phyloP scores from a whole-genome alignment of 192 early-diverging fungal genomes.

The Dissophora globulifera region DNA sequence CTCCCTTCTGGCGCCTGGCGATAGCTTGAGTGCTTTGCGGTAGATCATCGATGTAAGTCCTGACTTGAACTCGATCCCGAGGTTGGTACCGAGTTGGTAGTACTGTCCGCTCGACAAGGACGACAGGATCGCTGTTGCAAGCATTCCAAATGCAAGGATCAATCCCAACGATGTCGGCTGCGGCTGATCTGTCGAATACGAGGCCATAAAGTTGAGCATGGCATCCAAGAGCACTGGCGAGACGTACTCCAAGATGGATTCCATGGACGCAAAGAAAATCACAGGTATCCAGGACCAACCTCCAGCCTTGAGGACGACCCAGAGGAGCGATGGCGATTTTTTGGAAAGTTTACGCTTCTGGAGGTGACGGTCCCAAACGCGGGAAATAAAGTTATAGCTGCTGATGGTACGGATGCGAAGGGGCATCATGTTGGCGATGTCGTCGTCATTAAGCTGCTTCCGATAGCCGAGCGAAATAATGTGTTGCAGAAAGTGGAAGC shows the following conservation, averaged over 20 bases:
- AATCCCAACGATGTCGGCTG: constrained; percentile 17
- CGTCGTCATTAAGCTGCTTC: constrained; percentile 11
- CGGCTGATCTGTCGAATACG: constrained; percentile 25
- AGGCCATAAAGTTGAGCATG: constrained; percentile 39
- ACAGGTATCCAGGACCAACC: constrained; percentile 39
- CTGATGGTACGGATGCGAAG: constrained; percentile 2
- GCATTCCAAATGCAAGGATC: constrained; percentile 39
- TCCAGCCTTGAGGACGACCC: constrained; percentile 26
- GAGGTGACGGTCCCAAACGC: constrained; percentile 15
- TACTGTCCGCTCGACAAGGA: constrained; percentile 23
- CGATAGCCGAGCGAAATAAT: constrained; percentile 34
- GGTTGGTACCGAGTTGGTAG: constrained; percentile 11
- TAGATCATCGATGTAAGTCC: constrained; percentile 52
- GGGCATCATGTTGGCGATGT: constrained; percentile 49
- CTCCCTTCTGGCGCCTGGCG: constrained; percentile 28
- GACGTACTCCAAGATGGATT: constrained; percentile 22
- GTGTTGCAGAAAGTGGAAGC: constrained; percentile 43
- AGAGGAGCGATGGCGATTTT: constrained; percentile 29
- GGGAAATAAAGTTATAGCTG: constrained; percentile 5
- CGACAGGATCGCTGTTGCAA: constrained; percentile 1
- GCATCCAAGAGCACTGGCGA: constrained; percentile 42
- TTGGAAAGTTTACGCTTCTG: neutral
- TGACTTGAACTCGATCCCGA: constrained; percentile 29
- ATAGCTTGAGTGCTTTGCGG: constrained; percentile 43
- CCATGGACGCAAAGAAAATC: constrained; percentile 2